Conservation (phyloP, 139 green algal genomes). For the Micractinium sp. region DNA sequence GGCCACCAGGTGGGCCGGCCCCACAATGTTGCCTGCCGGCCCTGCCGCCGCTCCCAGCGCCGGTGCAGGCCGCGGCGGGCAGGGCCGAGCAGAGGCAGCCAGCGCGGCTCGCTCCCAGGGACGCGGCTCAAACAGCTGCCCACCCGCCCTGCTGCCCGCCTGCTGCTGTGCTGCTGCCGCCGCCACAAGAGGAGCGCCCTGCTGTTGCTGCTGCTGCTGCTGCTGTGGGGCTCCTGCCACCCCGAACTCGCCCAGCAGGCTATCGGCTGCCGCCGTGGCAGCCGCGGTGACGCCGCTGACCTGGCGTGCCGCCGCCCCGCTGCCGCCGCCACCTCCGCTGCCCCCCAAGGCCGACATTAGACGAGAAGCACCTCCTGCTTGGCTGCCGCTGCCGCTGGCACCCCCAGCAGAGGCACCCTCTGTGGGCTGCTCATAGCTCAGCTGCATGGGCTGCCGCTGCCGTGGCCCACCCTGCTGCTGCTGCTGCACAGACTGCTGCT, state of each 20-base stretch:
- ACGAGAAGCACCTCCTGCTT: not conserved
- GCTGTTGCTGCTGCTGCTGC: not conserved
- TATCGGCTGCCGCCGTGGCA: not conserved
- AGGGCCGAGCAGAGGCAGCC: not conserved
- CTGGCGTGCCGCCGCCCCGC: not conserved
- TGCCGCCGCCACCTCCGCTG: not conserved
- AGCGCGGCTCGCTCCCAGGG: slow-evolving; percentile 19
- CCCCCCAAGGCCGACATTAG: not conserved
- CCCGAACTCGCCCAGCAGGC: not conserved
- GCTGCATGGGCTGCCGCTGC: not conserved
- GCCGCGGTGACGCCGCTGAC: not conserved
- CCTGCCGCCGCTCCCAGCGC: not conserved
- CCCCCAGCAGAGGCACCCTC: not conserved
- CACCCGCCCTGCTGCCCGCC: not conserved
- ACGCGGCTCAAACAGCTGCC: not conserved
- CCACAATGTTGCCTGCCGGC: slow-evolving; percentile 10
- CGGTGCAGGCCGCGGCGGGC: not conserved
- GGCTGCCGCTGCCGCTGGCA: not conserved
- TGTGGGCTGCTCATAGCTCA: not conserved
- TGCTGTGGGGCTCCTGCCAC: not conserved
- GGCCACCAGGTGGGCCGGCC: slow-evolving; percentile 44
- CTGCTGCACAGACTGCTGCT: not conserved
- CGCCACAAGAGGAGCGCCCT: not conserved
- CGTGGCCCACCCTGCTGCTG: slow-evolving; percentile 7
- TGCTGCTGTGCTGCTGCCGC: not conserved